A percentile compares a stretch with the other conserved stretches of the same genome.
Evolutionary conservation across 495 filamentous ascomycete species (phyloP).

Genomic region (Trichoderma asperelloides): DNA sequence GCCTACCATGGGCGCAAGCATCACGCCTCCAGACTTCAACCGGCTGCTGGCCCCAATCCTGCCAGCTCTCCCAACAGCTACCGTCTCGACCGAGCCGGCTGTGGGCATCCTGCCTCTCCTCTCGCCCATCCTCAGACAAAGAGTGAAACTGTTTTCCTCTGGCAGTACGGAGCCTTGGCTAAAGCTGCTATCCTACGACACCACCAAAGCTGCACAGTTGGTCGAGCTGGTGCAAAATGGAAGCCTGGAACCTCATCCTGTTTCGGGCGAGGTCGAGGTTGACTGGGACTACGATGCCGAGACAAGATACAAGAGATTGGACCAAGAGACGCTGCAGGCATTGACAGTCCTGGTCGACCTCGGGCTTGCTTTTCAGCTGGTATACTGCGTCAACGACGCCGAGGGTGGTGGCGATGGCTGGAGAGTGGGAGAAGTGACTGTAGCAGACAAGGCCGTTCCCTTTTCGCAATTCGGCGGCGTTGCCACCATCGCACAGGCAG

Average conservation of each 20-base stretch:
- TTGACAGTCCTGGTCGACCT: constrained; percentile 49
- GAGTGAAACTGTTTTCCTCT: constrained; percentile 65
- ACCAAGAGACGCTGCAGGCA: constrained; percentile 79
- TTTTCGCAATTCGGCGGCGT: constrained; percentile 32
- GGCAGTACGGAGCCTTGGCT: constrained; percentile 75
- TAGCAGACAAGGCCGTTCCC: constrained; percentile 39
- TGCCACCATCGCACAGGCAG: constrained; percentile 32
- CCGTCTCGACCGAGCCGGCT: constrained; percentile 67
- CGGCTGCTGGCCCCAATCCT: constrained; percentile 57
- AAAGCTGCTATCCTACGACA: constrained; percentile 77
- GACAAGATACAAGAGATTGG: constrained; percentile 61
- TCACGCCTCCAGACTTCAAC: background rate
- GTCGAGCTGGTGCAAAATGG: constrained; percentile 55
- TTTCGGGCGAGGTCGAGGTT: constrained; percentile 81
- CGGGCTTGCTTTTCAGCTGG: constrained; percentile 40
- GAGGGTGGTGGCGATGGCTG: constrained; percentile 64
- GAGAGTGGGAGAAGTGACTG: constrained; percentile 72
- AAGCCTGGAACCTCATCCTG: constrained; percentile 77
- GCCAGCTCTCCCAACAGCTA: constrained; percentile 77
- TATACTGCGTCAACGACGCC: constrained; percentile 51
- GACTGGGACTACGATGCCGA: constrained; percentile 54
- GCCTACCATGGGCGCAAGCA: background rate
- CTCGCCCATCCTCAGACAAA: constrained; percentile 84
- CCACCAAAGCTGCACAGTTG: constrained; percentile 56
- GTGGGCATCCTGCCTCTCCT: constrained; percentile 71